Conservation (phyloP, 2,329 filamentous ascomycete species). For the Exserohilum rostratum region DNA sequence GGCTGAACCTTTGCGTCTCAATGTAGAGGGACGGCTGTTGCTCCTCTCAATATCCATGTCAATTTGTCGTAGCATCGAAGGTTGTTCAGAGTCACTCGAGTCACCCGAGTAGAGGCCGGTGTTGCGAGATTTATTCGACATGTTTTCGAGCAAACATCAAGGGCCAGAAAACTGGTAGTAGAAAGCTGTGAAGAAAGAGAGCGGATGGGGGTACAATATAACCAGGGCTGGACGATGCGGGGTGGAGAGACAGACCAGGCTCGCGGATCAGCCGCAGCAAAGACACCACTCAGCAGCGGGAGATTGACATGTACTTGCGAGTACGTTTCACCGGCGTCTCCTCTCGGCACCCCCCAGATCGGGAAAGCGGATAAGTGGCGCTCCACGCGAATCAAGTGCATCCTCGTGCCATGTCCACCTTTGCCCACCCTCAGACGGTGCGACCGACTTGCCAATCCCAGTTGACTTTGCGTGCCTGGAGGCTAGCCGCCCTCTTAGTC, state of each 20-base stretch:
- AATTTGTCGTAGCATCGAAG: constrained; percentile 23
- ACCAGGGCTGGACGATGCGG: constrained; percentile 3
- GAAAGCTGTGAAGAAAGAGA: background rate
- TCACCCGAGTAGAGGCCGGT: constrained; percentile 20
- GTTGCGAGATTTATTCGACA: constrained; percentile 25
- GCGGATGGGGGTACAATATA: background rate
- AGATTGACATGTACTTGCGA: constrained; percentile 8
- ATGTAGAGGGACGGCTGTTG: constrained; percentile 4
- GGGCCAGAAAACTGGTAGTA: background rate
- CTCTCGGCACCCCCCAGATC: constrained; percentile 7
- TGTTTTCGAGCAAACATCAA: constrained; percentile 8
- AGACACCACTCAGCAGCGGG: background rate
- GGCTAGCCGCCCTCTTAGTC: constrained; percentile 15
- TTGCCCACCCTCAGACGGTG: constrained; percentile 14
- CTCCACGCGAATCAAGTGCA: constrained; percentile 18
- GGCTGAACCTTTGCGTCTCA: constrained; percentile 31
- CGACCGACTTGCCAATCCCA: constrained; percentile 19
- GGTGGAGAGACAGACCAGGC: constrained; percentile 7
- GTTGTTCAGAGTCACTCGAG: constrained; percentile 21
- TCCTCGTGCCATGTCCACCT: constrained; percentile 13
- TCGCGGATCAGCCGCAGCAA: background rate
- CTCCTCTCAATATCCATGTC: constrained; percentile 22
- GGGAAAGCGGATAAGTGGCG: constrained; percentile 6
- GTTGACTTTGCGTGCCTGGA: constrained; percentile 3
- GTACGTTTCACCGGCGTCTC: constrained; percentile 3